These are phyloP conservation scores for Lodderomyces parapsilosis DNA, from an alignment of 1,139 yeast genomes.

Conservation along the genomic window DNA sequence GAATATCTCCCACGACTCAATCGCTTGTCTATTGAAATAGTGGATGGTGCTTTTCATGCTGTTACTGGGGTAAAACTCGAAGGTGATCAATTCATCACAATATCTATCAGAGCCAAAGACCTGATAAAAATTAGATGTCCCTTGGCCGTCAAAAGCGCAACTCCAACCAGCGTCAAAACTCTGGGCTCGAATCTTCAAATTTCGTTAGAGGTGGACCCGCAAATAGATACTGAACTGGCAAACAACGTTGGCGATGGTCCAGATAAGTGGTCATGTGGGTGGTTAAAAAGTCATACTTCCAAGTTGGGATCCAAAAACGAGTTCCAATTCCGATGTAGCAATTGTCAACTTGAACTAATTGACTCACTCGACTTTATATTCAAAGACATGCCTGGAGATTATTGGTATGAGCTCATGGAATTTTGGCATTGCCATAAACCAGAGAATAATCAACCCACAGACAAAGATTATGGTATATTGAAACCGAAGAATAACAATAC, in stretches of 20 bases:
- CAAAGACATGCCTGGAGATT: slow-evolving; percentile 82
- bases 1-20: slow-evolving; percentile 42
- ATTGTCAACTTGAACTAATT: slow-evolving; percentile 28
- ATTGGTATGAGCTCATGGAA: slow-evolving; percentile 96
- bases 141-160: not conserved
- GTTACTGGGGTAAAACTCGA: not conserved
- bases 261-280: slow-evolving; percentile 39
- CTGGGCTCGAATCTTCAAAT: not conserved
- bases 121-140: not conserved
- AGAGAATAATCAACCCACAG: slow-evolving; percentile 23
- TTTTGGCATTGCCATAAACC: slow-evolving; percentile 99
- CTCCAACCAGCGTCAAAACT: not conserved
- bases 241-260: slow-evolving; percentile 13
- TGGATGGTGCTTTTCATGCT: not conserved
- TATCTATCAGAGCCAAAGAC: not conserved
- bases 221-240: not conserved
- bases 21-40: slow-evolving; percentile 19
- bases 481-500: slow-evolving; percentile 41
- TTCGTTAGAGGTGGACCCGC: not conserved
- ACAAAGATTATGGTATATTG: slow-evolving; percentile 35
- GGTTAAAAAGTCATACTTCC: slow-evolving; percentile 36
- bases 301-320: slow-evolving; percentile 20
- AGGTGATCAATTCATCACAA: not conserved
- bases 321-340: slow-evolving; percentile 34
- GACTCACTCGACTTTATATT: slow-evolving; percentile 31